A percentile compares a stretch with the other conserved stretches of the same genome.
These are phyloP conservation scores for Fusarium scirpi DNA, from an alignment of 2,329 filamentous ascomycete species.

Conservation along the genomic window DNA sequence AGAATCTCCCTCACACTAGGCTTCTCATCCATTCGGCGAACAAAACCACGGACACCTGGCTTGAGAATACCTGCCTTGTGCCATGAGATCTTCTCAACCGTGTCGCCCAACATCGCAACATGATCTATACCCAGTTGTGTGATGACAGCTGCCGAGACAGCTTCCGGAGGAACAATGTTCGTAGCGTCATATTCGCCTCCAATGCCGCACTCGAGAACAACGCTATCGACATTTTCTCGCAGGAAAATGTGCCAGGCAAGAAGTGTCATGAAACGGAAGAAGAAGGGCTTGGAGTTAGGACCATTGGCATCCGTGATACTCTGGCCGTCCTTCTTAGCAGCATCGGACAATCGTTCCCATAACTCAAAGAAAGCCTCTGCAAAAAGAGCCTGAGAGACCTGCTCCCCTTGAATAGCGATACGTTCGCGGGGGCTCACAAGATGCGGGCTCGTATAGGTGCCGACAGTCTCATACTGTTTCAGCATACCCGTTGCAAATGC, in stretches of 20 bases:
- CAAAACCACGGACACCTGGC: conserved; percentile 58
- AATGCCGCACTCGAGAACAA: conserved; percentile 92
- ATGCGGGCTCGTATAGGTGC: conserved; percentile 88
- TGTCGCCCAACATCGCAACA: conserved; percentile 80
- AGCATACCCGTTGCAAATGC: conserved; percentile 86
- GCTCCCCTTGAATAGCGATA: conserved; percentile 81
- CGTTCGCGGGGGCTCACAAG: conserved; percentile 85
- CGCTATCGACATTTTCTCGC: conserved; percentile 78
- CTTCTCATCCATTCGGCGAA: conserved; percentile 47
- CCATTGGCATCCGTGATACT: conserved; percentile 61
- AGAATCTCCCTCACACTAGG: conserved; percentile 65
- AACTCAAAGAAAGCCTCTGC: conserved; percentile 84
- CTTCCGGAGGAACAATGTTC: conserved; percentile 76
- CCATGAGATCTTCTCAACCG: conserved; percentile 86
- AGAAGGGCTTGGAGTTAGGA: conserved; percentile 80
- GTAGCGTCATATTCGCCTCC: conserved; percentile 95
- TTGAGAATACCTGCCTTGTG: conserved; percentile 94
- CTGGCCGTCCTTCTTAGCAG: conserved; percentile 52
- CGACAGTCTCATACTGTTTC: conserved; percentile 64
- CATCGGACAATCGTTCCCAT: conserved; percentile 72
- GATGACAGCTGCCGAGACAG: conserved; percentile 78
- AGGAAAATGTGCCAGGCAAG: conserved; percentile 89
- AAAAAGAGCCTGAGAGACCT: conserved; percentile 76
- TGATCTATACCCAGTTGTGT: conserved; percentile 90
- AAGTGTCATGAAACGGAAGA: conserved; percentile 91